These are phyloP conservation scores for Novakomyces olei DNA, from an alignment of 805 yeast genomes.

Conservation along the genomic window DNA sequence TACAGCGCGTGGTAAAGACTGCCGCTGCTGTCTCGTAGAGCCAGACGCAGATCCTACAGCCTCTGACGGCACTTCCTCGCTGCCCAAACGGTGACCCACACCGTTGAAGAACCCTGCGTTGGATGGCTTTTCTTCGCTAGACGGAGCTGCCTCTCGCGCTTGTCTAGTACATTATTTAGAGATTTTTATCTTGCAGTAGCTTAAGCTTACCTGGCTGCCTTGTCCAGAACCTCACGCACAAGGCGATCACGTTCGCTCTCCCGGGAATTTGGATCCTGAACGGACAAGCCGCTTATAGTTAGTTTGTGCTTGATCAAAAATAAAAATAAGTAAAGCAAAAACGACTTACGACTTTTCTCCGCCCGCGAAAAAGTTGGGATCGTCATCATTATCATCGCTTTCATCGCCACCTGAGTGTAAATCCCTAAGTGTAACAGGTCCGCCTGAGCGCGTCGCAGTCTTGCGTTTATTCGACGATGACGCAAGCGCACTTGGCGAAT, in stretches of 20 bases:
- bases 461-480: no score
- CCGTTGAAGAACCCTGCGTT: not conserved
- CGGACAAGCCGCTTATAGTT: constrained; percentile 52
- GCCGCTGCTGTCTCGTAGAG: constrained; percentile 11
- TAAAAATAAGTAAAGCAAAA: no score
- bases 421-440: no score
- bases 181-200: no score
- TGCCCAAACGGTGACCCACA: constrained; percentile 9
- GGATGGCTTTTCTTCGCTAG: not conserved
- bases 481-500: no score
- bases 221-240: constrained; percentile 16
- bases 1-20: constrained; percentile 29
- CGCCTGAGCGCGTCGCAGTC: no score
- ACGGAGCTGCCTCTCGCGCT: not conserved
- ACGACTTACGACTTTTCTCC: constrained; percentile 62
- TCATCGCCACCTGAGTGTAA: no score
- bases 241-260: constrained; percentile 12
- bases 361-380: constrained; percentile 27
- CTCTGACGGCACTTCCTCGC: constrained; percentile 6
- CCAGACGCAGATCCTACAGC: constrained; percentile 2
- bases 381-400: not conserved
- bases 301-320: no score
- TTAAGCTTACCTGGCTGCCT: no score
- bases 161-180: constrained; percentile 2
- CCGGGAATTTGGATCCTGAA: constrained; percentile 36